Evolutionary conservation across 202 grass and related monocot species (phyloP), one percentile per base, ranked within the genome.

Genomic region (Schoenoplectus triqueter): DNA sequence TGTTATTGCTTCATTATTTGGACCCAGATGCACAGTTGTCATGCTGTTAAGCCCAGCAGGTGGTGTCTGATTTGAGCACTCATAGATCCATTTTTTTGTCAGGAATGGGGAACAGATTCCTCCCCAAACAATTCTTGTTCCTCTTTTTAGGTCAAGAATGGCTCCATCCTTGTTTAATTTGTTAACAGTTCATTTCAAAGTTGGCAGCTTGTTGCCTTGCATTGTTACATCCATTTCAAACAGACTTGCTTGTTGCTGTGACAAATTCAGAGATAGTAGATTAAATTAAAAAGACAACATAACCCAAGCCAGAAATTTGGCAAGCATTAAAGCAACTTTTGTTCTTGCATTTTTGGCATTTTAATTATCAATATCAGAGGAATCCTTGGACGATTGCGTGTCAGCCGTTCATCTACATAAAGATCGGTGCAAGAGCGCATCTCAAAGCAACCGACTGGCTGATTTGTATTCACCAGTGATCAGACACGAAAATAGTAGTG

Each of bases 21-120:
- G 31, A 79, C 75, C 55, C 14, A 61, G 52, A 61, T 61, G 75
- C 14, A 78, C 55, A 61, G 75, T 79, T 60, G 75, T 39, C 39
- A 61, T 79, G 55, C 55, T 79, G 55, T 79, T 60, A 39, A 60
- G 31, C 15, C 14, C 54, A 45, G 14, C 54, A 41, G 3, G 54
- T 61, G 54, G 61, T 79, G 75, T 79, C 75, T 61, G 75, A 79
- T 79, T 79, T 79, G 75, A 79, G 55, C 55, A 79, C 75, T 79
- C 75, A 79, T 44, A 79, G 14, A 79, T 61, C 75, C 31, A 31
- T 44, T 61, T 31, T 31, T 17, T 79, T 61, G 75, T 44, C 54
- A 79, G 75, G 10, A 79, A 79, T 44, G 55, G 75, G 39, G 9
- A 22, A 62, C 55, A 79, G 55, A 79, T 79, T 61, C 75, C 75